These are phyloP conservation scores for Pyricularia pennisetigena DNA, from an alignment of 2,329 filamentous ascomycete genomes.

Conservation along the genomic window DNA sequence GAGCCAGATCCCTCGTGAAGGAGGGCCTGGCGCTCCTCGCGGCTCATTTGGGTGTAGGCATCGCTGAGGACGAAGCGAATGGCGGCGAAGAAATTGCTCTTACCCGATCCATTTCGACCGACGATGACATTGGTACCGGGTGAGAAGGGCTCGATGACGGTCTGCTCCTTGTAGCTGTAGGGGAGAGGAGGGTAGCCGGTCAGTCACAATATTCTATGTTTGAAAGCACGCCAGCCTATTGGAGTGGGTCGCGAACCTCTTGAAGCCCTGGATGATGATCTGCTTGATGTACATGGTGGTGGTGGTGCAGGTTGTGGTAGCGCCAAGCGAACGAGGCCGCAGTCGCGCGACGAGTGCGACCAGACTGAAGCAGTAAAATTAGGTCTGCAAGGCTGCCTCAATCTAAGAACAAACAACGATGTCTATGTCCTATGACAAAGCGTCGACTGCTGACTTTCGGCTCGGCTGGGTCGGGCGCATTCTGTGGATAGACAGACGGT, in stretches of 20 bases:
- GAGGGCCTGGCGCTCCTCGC: slow-evolving; percentile 89
- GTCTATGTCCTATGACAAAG: not conserved
- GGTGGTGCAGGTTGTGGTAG: slow-evolving; percentile 16
- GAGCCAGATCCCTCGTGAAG: slow-evolving; percentile 98
- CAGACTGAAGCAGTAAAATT: not conserved
- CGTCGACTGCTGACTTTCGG: not conserved
- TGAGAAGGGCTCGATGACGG: slow-evolving; percentile 95
- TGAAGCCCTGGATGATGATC: slow-evolving; percentile 99
- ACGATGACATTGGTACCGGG: slow-evolving; percentile 97
- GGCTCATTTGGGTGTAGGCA: slow-evolving; percentile 90
- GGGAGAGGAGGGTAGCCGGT: not conserved
- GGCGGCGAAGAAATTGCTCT: slow-evolving; percentile 99
- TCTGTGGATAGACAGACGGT: not conserved
- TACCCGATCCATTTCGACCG: slow-evolving; percentile 96
- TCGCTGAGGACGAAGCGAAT: slow-evolving; percentile 98
- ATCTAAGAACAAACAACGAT: not conserved
- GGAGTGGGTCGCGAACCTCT: slow-evolving; percentile 54
- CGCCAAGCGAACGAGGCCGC: slow-evolving; percentile 8
- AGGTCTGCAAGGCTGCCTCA: not conserved
- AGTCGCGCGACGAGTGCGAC: not conserved
- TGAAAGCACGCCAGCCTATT: not conserved
- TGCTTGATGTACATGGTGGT: slow-evolving; percentile 93
- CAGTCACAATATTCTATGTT: not conserved
- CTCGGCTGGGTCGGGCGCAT: not conserved
- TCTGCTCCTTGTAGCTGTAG: slow-evolving; percentile 95